A percentile compares a stretch with the other conserved stretches of the same genome.
Conservation (phyloP, 768 basidiomycete species). For the Kwoniella mangroviensis region DNA sequence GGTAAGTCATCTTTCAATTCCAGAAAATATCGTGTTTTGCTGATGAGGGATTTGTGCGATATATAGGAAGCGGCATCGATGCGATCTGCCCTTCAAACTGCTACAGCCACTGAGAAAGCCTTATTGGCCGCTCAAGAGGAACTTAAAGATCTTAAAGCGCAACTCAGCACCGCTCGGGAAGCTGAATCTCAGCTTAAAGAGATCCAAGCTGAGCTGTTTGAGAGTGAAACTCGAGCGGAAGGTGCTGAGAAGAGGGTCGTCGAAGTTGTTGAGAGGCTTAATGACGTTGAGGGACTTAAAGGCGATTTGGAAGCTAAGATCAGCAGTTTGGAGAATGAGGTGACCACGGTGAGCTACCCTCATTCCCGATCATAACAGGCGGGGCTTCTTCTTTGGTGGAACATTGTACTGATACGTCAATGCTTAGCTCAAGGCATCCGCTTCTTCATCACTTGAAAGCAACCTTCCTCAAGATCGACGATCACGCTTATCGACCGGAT, state of each 20-base stretch:
- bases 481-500: slow-evolving; percentile 42
- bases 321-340: slow-evolving; percentile 38
- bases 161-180: slow-evolving; percentile 56
- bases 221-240: slow-evolving; percentile 22
- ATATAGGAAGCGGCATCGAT: slow-evolving; percentile 72
- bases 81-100: slow-evolving; percentile 60
- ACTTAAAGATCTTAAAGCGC: slow-evolving; percentile 64
- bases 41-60: slow-evolving; percentile 21
- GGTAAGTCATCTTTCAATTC: slow-evolving; percentile 62
- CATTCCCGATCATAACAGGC: not conserved
- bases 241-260: slow-evolving; percentile 21
- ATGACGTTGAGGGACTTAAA: slow-evolving; percentile 39
- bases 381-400: no score
- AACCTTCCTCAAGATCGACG: slow-evolving; percentile 13
- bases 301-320: slow-evolving; percentile 38
- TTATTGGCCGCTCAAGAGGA: slow-evolving; percentile 65
- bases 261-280: slow-evolving; percentile 28
- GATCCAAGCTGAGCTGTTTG: not conserved
- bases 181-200: slow-evolving; percentile 13
- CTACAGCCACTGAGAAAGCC: slow-evolving; percentile 64
- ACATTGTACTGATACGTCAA: not conserved
- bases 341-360: slow-evolving; percentile 26
- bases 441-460: slow-evolving; percentile 9
- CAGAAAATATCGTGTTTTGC: not conserved
- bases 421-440: slow-evolving; percentile 23